A percentile compares a stretch with the other conserved stretches of the same genome.
phyloP scores from a whole-genome alignment of 176 grass and related monocot species.

The Leersia perrieri region DNA sequence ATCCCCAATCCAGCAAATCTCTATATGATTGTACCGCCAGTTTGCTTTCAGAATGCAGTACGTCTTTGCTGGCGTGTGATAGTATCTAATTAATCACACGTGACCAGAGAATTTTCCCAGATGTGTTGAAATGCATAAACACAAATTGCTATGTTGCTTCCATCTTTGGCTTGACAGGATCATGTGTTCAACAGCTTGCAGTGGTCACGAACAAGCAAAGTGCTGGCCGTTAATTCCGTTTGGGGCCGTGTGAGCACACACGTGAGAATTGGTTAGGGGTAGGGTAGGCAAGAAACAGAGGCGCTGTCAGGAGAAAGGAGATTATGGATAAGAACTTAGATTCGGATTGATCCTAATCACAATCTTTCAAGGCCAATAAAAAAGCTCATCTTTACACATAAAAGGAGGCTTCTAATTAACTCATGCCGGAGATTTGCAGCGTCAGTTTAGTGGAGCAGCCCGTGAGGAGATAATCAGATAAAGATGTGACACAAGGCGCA shows the following conservation, averaged over 20 bases:
- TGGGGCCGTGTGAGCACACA: neutral
- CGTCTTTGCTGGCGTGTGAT: neutral
- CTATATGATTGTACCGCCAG: neutral
- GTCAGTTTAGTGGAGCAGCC: slow-evolving; percentile 7
- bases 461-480: neutral
- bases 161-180: neutral
- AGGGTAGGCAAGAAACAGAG: neutral
- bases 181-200: neutral
- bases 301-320: neutral
- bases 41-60: neutral
- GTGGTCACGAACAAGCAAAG: neutral
- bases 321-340: slow-evolving; percentile 12
- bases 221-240: slow-evolving; percentile 32
- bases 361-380: neutral
- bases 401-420: slow-evolving; percentile 30
- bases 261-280: slow-evolving; percentile 5
- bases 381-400: neutral
- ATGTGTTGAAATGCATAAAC: neutral
- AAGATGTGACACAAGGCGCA: slow-evolving; percentile 36
- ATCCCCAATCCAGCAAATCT: neutral
- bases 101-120: neutral
- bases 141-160: neutral
- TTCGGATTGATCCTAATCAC: slow-evolving; percentile 24
- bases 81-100: neutral
- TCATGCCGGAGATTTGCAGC: neutral